Evolutionary conservation across 2,329 filamentous ascomycete species (phyloP), one percentile per base, ranked within the genome.

Genomic region (Fusarium equiseti): DNA sequence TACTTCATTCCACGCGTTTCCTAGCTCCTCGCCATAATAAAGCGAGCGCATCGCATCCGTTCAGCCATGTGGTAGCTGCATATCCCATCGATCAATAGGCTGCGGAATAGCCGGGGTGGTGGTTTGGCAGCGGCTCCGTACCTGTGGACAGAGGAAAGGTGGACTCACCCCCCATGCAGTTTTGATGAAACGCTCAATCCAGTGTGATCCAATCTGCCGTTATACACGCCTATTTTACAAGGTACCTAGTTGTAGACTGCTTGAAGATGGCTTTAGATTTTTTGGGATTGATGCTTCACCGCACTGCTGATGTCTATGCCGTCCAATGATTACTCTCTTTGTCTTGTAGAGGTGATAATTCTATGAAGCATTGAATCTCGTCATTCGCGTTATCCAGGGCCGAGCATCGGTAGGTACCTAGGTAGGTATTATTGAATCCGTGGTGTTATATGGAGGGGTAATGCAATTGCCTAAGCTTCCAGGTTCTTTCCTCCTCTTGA

Each of bases 51-150:
- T 72, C 29, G 44, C 43, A 55, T 72, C 64, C 68, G 60, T 66
- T 68, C 44, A 66, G 60, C 69, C 68, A 72, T 72, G 64, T 70
- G 68, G 63, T 20, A 68, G 64, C 44, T 55, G 52, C 49, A 49
- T 53, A 18, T n/a, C 51, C 51, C 61, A 56, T 46, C 38, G 58
- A 62, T 68, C 61, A 60, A 70, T 49, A 59, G 63, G 63, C 55
- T 68, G 67, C 70, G 55, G 66, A 69, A 70, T 55, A 60, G 43
- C 71, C 65, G 61, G 68, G 63, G 49, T 66, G 60, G 60, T 54
- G 61, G 55, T 60, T 65, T 68, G 57, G 68, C 69, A 75, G 70
- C 73, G 71, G 71, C 73, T 75, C 73, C 71, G 71, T 73, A 66
- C 68, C 26, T 63, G 66, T 57, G 61, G 61, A 68, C 58, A 52